Percentiles rank a stretch among this genome's conserved stretches.
These are phyloP conservation scores for Aspergillus sp. DNA, from an alignment of 2,329 filamentous ascomycete genomes.

Conservation along the genomic window DNA sequence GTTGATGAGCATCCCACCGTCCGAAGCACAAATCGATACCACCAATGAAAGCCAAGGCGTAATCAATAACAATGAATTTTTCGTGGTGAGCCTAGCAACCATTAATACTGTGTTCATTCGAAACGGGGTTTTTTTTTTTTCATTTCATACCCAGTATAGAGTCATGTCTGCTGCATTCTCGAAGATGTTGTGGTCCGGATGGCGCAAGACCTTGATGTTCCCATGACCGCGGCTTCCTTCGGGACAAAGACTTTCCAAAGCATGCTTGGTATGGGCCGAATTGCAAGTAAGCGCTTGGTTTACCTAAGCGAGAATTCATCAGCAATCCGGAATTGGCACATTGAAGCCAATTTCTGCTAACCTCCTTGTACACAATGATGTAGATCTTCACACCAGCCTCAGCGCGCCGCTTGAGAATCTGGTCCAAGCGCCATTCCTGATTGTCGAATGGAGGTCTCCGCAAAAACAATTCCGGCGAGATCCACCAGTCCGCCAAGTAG, in stretches of 20 bases:
- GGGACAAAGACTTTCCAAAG: slow-evolving; percentile 70
- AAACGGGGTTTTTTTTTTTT: not conserved
- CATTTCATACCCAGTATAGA: slow-evolving; percentile 65
- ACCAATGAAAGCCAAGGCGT: slow-evolving; percentile 83
- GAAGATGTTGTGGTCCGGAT: slow-evolving; percentile 91
- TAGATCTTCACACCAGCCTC: slow-evolving; percentile 93
- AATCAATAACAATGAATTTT: slow-evolving; percentile 94
- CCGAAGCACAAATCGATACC: slow-evolving; percentile 94
- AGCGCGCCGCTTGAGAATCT: slow-evolving; percentile 77
- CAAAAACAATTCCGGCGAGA: slow-evolving; percentile 80
- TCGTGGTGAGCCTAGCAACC: slow-evolving; percentile 70
- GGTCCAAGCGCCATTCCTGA: slow-evolving; percentile 81
- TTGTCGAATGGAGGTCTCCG: slow-evolving; percentile 74
- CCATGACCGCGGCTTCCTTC: slow-evolving; percentile 73
- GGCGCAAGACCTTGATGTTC: slow-evolving; percentile 82
- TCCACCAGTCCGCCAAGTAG: slow-evolving; percentile 96
- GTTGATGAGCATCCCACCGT: slow-evolving; percentile 82
- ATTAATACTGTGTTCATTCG: not conserved
- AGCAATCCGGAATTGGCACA: not conserved
- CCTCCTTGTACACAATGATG: slow-evolving; percentile 85
- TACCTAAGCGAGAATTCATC: slow-evolving; percentile 34
- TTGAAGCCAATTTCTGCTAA: slow-evolving; percentile 15
- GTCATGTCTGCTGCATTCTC: slow-evolving; percentile 95
- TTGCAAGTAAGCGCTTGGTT: slow-evolving; percentile 82
- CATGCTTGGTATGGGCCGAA: slow-evolving; percentile 85